phyloP scores from a whole-genome alignment of 2,329 filamentous ascomycete species.

The Aspergillus brasiliensis region DNA sequence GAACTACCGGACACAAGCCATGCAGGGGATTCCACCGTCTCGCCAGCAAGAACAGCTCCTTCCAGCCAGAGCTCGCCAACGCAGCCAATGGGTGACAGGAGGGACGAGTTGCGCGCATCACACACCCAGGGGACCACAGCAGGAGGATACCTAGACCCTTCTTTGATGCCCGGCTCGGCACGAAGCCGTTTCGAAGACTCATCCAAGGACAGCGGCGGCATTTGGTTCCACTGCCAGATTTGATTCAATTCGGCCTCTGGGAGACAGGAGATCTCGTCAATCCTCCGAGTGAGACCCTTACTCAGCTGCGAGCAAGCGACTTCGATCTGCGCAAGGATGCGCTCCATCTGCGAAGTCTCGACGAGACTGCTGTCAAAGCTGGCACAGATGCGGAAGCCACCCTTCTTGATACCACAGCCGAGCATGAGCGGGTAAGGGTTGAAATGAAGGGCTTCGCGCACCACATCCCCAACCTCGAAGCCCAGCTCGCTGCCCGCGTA shows the following conservation, averaged over 20 bases:
- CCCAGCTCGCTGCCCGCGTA: constrained; percentile 41
- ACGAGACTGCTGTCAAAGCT: constrained; percentile 48
- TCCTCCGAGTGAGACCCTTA: constrained; percentile 26
- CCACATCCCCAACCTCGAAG: constrained; percentile 38
- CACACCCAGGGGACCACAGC: constrained; percentile 33
- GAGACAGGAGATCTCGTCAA: constrained; percentile 42
- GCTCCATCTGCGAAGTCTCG: constrained; percentile 38
- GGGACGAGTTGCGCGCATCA: constrained; percentile 32
- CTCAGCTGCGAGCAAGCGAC: constrained; percentile 30
- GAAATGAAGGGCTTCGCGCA: constrained; percentile 44
- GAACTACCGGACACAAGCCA: constrained; percentile 40
- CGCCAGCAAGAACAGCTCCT: constrained; percentile 32
- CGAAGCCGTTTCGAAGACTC: constrained; percentile 25
- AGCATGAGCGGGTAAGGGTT: constrained; percentile 55
- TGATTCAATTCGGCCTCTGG: constrained; percentile 40
- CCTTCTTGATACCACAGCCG: constrained; percentile 47
- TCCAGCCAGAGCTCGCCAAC: constrained; percentile 46
- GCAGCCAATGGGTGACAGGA: constrained; percentile 47
- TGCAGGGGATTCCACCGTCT: constrained; percentile 24
- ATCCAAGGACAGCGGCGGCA: constrained; percentile 39
- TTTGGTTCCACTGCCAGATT: constrained; percentile 49
- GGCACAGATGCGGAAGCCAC: constrained; percentile 47
- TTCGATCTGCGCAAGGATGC: constrained; percentile 41
- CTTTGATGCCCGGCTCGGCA: constrained; percentile 22
- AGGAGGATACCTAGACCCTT: constrained; percentile 38